Percentiles rank a stretch among this genome's conserved stretches.
Evolutionary conservation across 371 early-diverging fungal species (phyloP).

Genomic region (Rhizopus arrhizus): DNA sequence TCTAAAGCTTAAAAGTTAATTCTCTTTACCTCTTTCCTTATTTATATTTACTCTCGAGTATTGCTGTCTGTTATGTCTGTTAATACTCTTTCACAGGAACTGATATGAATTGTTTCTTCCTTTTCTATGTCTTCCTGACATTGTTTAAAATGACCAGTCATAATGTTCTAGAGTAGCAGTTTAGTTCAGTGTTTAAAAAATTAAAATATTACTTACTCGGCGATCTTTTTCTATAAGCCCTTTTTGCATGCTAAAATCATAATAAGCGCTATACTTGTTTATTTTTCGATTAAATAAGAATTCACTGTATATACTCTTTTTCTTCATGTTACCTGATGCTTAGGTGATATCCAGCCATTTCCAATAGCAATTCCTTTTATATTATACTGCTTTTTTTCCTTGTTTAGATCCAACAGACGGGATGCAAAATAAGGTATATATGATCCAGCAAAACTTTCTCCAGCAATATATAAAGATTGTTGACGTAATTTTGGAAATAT

Average conservation of each 20-base stretch:
- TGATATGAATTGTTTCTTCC: conserved; percentile 27
- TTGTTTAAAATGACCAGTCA: conserved; percentile 19
- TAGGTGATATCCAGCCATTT: conserved; percentile 89
- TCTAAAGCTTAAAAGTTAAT: conserved; percentile 4
- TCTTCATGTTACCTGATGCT: conserved; percentile 61
- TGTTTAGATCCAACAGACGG: conserved; percentile 59
- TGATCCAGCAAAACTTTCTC: conserved; percentile 87
- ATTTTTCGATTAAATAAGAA: not conserved
- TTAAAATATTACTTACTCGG: not conserved
- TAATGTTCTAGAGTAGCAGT: conserved; percentile 13
- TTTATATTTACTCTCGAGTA: conserved; percentile 34
- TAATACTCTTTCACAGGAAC: conserved; percentile 36
- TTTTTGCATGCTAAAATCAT: conserved; percentile 49
- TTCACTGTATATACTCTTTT: not conserved
- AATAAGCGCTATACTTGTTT: conserved; percentile 57
- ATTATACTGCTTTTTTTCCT: conserved; percentile 47
- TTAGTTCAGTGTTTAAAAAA: not conserved
- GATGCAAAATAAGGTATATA: conserved; percentile 83
- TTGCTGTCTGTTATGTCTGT: conserved; percentile 33
- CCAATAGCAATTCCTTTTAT: conserved; percentile 76
- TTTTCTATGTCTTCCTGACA: conserved; percentile 30
- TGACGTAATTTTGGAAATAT: conserved; percentile 61
- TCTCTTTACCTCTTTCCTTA: not conserved
- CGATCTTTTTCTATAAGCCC: conserved; percentile 38
- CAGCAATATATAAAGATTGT: conserved; percentile 75